Evolutionary conservation across 2,329 filamentous ascomycete species (phyloP).

Genomic region (Polytolypa hystricis): DNA sequence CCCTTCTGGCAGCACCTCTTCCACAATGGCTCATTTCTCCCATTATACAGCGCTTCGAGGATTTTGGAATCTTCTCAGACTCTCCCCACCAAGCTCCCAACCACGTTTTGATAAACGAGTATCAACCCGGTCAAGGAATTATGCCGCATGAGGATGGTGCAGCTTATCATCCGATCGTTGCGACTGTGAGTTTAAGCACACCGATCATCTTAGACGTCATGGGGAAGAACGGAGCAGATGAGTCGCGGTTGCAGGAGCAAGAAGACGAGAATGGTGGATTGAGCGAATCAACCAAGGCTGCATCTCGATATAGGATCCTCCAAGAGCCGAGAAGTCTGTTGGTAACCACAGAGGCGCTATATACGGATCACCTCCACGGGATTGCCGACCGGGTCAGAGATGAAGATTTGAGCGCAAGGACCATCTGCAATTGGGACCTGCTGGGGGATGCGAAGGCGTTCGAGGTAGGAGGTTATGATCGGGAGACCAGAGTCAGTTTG

Average conservation of each 20-base stretch:
- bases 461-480: slow-evolving; percentile 33
- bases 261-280: slow-evolving; percentile 37
- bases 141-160: slow-evolving; percentile 92
- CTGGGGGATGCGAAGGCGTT: slow-evolving; percentile 34
- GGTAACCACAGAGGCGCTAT: slow-evolving; percentile 44
- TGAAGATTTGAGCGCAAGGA: slow-evolving; percentile 44
- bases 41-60: slow-evolving; percentile 46
- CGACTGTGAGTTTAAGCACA: slow-evolving; percentile 75
- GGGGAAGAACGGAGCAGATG: slow-evolving; percentile 37
- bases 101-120: slow-evolving; percentile 91
- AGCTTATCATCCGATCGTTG: slow-evolving; percentile 79
- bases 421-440: slow-evolving; percentile 48
- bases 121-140: slow-evolving; percentile 77
- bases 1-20: slow-evolving; percentile 58
- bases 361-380: slow-evolving; percentile 48
- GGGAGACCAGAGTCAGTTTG: slow-evolving; percentile 46
- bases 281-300: slow-evolving; percentile 32
- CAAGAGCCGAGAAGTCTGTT: slow-evolving; percentile 71
- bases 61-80: slow-evolving; percentile 41
- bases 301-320: slow-evolving; percentile 48
- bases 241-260: slow-evolving; percentile 13
- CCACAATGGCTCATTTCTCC: slow-evolving; percentile 65
- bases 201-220: slow-evolving; percentile 69
- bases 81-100: slow-evolving; percentile 72
- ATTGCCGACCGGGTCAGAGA: slow-evolving; percentile 51